These are phyloP conservation scores for Cochlearia excelsa DNA, from an alignment of 345 rosid species.

Conservation along the genomic window DNA sequence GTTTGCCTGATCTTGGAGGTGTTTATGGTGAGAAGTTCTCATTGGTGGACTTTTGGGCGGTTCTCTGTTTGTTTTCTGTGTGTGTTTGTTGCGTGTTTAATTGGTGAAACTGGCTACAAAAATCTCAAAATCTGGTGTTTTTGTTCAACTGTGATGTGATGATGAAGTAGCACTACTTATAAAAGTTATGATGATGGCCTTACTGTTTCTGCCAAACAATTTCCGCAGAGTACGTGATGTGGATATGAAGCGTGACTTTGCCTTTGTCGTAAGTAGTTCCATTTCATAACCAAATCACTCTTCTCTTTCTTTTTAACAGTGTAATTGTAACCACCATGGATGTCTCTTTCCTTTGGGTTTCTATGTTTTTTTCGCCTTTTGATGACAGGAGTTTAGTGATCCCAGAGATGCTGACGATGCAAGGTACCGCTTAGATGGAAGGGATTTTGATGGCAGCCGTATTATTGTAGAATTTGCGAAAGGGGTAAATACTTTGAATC, in stretches of 20 bases:
- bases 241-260: slow-evolving; percentile 99
- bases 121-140: slow-evolving; percentile 46
- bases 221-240: slow-evolving; percentile 97
- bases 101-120: no score
- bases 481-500: slow-evolving; percentile 47
- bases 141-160: neutral
- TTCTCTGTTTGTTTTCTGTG: slow-evolving; percentile 25
- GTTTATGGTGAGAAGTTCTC: slow-evolving; percentile 59
- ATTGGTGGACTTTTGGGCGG: slow-evolving; percentile 37
- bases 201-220: slow-evolving; percentile 88
- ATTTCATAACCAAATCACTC: no score
- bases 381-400: slow-evolving; percentile 86
- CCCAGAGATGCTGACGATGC: slow-evolving; percentile 98
- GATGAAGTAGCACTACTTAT: slow-evolving; percentile 52
- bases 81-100: slow-evolving; percentile 27
- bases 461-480: slow-evolving; percentile 84
- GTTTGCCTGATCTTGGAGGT: slow-evolving; percentile 81
- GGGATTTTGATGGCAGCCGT: slow-evolving; percentile 87
- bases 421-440: slow-evolving; percentile 69
- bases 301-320: no score
- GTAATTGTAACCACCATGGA: neutral
- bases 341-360: no score
- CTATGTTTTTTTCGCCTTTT: neutral
- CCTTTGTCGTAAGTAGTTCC: slow-evolving; percentile 76
- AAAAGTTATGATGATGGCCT: slow-evolving; percentile 82